Percentiles rank a stretch among this genome's conserved stretches.
Conservation (phyloP, 1,284 basidiomycete genomes). For the Fomes fomentarius region DNA sequence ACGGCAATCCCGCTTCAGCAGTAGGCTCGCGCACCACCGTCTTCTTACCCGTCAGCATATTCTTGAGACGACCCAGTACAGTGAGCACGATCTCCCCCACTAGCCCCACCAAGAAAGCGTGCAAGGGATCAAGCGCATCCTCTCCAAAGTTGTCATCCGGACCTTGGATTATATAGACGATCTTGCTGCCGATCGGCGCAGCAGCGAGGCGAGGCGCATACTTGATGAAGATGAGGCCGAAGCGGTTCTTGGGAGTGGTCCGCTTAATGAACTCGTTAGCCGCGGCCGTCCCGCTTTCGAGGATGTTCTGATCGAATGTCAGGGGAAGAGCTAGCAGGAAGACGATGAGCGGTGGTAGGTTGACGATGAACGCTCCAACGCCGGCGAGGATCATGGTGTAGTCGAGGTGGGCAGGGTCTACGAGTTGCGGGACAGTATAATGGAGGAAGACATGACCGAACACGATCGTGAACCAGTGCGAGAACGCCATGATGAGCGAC, state of each 20-base stretch:
- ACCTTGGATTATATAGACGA: constrained; percentile 1
- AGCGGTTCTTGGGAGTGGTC: constrained; percentile 13
- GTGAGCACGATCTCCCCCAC: constrained; percentile 9
- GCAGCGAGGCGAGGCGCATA: constrained; percentile 12
- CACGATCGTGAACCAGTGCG: constrained; percentile 15
- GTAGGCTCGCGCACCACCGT: background rate
- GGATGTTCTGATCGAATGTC: constrained; percentile 15
- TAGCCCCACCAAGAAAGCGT: constrained; percentile 4
- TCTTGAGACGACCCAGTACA: background rate
- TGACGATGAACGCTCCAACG: constrained; percentile 17
- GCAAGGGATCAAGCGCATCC: constrained; percentile 5
- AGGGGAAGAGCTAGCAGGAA: constrained; percentile 15
- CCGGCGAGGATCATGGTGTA: constrained; percentile 15
- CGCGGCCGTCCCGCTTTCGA: constrained; percentile 11
- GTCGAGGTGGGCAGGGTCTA: constrained; percentile 14
- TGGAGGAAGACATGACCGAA: constrained; percentile 16
- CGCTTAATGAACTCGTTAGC: constrained; percentile 19
- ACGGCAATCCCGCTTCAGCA: background rate
- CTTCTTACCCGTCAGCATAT: background rate
- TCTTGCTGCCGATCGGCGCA: constrained; percentile 9
- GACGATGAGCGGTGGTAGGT: constrained; percentile 11
- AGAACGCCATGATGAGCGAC: constrained; percentile 11
- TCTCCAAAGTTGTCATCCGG: too few species aligned
- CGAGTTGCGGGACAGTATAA: background rate
- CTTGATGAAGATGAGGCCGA: constrained; percentile 6